A percentile compares a stretch with the other conserved stretches of the same genome.
phyloP scores from a whole-genome alignment of 805 yeast species.

The Yarrowia deformans region DNA sequence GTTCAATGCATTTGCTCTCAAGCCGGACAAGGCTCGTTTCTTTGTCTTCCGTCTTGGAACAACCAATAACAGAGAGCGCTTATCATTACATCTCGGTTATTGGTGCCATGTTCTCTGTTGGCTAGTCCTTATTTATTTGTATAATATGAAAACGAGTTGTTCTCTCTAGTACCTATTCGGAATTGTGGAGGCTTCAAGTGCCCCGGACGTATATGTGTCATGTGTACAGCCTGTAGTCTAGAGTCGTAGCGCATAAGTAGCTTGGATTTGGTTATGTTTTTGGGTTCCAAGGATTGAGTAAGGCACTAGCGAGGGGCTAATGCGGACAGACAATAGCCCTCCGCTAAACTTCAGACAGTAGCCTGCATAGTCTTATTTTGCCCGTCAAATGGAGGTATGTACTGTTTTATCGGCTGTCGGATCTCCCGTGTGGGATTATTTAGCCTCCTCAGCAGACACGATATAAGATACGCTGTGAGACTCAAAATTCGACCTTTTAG shows the following conservation, averaged over 20 bases:
- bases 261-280: background rate
- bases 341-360: slow-evolving; percentile 6
- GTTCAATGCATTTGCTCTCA: slow-evolving; percentile 20
- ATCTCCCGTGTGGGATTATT: slow-evolving; percentile 7
- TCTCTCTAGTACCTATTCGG: background rate
- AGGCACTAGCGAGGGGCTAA: slow-evolving; percentile 24
- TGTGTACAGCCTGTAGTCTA: no score
- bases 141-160: slow-evolving; percentile 20
- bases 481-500: background rate
- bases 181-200: background rate
- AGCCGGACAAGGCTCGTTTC: slow-evolving; percentile 3
- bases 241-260: no score
- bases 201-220: no score
- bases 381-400: slow-evolving; percentile 5
- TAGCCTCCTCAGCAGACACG: background rate
- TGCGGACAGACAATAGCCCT: slow-evolving; percentile 14
- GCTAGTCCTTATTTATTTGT: slow-evolving; percentile 36
- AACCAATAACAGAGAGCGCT: slow-evolving; percentile 6
- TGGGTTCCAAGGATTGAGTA: slow-evolving; percentile 23
- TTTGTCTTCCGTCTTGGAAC: slow-evolving; percentile 18
- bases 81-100: background rate
- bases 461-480: slow-evolving; percentile 9
- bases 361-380: slow-evolving; percentile 12
- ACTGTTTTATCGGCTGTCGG: slow-evolving; percentile 10
- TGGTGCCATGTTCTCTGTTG: background rate